A percentile compares a stretch with the other conserved stretches of the same genome.
Evolutionary conservation across 2,329 filamentous ascomycete species (phyloP).

Genomic region (Calonectria honghensis): DNA sequence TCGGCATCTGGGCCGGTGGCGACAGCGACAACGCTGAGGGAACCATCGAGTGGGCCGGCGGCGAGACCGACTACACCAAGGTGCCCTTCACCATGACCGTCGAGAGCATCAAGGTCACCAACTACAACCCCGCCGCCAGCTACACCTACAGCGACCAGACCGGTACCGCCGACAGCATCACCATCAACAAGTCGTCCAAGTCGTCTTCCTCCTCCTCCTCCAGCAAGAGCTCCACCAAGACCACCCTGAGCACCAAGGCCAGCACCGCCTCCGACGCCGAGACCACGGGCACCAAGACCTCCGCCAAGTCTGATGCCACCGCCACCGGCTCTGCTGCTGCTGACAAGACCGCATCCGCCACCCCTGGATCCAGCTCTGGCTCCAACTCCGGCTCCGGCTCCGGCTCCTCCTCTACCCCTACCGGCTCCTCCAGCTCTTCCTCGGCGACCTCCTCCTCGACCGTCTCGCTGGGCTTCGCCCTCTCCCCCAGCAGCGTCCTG

Average conservation of each 20-base stretch:
- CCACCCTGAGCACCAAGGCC: slow-evolving; percentile 6
- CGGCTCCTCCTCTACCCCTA: not conserved
- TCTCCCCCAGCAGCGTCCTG: slow-evolving; percentile 18
- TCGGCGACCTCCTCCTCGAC: not conserved
- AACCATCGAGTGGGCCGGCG: slow-evolving; percentile 81
- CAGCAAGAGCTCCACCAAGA: slow-evolving; percentile 4
- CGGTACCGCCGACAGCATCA: slow-evolving; percentile 53
- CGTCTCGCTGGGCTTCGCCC: slow-evolving; percentile 1
- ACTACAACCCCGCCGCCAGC: slow-evolving; percentile 60
- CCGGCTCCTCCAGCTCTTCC: not conserved
- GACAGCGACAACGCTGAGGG: slow-evolving; percentile 68
- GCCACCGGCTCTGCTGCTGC: not conserved
- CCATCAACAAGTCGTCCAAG: slow-evolving; percentile 41
- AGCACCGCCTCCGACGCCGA: not conserved
- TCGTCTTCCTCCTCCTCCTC: not conserved
- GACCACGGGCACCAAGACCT: not conserved
- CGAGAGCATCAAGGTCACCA: slow-evolving; percentile 65
- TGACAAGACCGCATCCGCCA: not conserved
- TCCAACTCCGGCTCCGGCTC: slow-evolving; percentile 18
- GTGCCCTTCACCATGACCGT: slow-evolving; percentile 78
- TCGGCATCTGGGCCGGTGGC: slow-evolving; percentile 73
- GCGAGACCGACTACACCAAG: slow-evolving; percentile 62
- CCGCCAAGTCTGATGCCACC: not conserved
- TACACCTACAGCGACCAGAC: slow-evolving; percentile 54
- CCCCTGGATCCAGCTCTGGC: not conserved